Percentiles rank a stretch among this genome's conserved stretches.
These are phyloP conservation scores for Lasiosphaeria hispida DNA, from an alignment of 495 filamentous ascomycete genomes.

Conservation along the genomic window DNA sequence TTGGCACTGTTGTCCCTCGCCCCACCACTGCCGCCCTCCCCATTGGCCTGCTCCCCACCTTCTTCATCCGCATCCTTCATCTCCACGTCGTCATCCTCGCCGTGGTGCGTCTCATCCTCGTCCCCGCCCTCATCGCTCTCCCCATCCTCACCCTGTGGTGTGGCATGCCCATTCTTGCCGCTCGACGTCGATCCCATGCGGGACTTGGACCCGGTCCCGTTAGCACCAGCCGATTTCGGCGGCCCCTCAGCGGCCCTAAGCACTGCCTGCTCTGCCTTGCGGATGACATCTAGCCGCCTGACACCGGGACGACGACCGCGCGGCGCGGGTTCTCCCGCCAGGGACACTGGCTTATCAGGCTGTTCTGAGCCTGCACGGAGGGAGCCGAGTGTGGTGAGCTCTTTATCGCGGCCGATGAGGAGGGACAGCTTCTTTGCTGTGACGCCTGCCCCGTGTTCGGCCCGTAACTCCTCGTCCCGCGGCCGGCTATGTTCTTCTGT, in stretches of 20 bases:
- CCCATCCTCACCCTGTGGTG: conserved; percentile 27
- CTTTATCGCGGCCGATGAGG: conserved; percentile 37
- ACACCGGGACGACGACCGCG: conserved; percentile 39
- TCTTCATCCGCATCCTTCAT: conserved; percentile 34
- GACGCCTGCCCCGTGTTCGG: conserved; percentile 10
- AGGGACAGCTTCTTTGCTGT: conserved; percentile 54
- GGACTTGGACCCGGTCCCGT: conserved; percentile 24
- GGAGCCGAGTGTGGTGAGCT: conserved; percentile 21
- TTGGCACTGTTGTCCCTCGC: conserved; percentile 31
- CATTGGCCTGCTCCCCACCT: conserved; percentile 13
- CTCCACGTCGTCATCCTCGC: conserved; percentile 26
- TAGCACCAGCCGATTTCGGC: conserved; percentile 30
- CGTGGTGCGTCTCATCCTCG: conserved; percentile 16
- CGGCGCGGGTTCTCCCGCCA: conserved; percentile 34
- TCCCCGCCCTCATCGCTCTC: conserved; percentile 22
- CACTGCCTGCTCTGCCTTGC: conserved; percentile 49
- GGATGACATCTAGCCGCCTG: conserved; percentile 45
- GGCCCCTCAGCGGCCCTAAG: conserved; percentile 41
- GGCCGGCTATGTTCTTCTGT: conserved; percentile 26
- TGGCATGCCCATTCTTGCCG: conserved; percentile 27
- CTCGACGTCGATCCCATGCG: conserved; percentile 43
- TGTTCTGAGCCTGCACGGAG: conserved; percentile 32
- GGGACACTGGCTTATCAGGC: conserved; percentile 37
- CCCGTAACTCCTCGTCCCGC: conserved; percentile 12
- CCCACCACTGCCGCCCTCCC: conserved; percentile 7